Base-by-base conservation (phyloP, 257 asterid species). In the Cordia subcordata region DNA sequence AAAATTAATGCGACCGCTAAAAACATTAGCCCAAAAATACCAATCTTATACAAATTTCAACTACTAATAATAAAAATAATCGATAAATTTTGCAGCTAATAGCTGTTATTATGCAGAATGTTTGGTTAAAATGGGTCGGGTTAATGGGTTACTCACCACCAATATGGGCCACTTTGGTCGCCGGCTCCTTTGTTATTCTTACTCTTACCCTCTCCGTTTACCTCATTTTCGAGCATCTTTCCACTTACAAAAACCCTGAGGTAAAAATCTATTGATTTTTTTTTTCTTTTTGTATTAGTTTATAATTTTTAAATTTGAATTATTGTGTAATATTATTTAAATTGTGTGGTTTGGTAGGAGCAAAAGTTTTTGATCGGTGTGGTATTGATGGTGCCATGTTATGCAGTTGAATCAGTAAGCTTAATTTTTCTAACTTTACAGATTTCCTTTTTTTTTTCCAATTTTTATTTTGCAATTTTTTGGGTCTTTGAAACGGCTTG, bases 221-320 rank as follows among this genome's bases (percentile, higher is more conserved):
- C 75, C 96, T 91, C 39, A 62, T 85, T 8, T 82, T 88, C 82
- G 94, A 88, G 72, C 98, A 91, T 78, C 79, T 91, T 55, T 80
- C 98, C 50, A 70, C 86, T 52, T 91, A 91, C 94, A 82, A 85
- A 70, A 80, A 91, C 60, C 98, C 98, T n/a, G 98, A 91, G 96
- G 96, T 87, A 50, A 32, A 50, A 27, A n/a, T 35, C n/a, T n/a
- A n/a, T n/a, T n/a, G n/a, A n/a, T n/a, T n/a, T n/a, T n/a, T n/a
- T n/a, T n/a, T n/a, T n/a, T n/a, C n/a, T n/a, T n/a, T n/a, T n/a
- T n/a, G n/a, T n/a, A n/a, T n/a, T n/a, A n/a, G n/a, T n/a, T n/a
- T n/a, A n/a, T n/a, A n/a, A n/a, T n/a, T n/a, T n/a, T n/a, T n/a
- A n/a, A n/a, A n/a, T n/a, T n/a, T n/a, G n/a, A n/a, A n/a, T n/a